Evolutionary conservation across 768 basidiomycete genomes (phyloP).

Genomic region (Macrolepiota dolichaula): DNA sequence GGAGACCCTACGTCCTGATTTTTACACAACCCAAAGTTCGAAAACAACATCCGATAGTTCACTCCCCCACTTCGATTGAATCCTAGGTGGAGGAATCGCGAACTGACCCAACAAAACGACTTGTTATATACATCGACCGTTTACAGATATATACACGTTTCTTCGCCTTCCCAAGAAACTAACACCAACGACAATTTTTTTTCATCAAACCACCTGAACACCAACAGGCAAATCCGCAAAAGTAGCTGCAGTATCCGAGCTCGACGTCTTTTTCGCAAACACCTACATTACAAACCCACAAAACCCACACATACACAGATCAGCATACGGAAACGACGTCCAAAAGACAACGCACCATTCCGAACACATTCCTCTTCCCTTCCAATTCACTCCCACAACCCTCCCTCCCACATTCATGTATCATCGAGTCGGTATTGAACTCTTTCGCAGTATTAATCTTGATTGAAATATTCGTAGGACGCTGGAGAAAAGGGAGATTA

Average conservation of each 20-base stretch:
- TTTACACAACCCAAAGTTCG: too few relatives aligned
- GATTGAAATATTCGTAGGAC: constrained; percentile 47
- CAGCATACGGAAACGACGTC: not conserved
- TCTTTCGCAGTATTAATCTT: constrained; percentile 55
- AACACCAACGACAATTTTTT: not conserved
- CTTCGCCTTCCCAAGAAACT: not conserved
- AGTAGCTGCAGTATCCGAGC: not conserved
- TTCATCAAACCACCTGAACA: not conserved
- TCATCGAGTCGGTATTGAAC: constrained; percentile 39
- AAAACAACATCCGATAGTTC: too few relatives aligned
- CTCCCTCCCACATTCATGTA: constrained; percentile 26
- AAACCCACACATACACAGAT: too few relatives aligned
- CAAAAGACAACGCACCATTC: not conserved
- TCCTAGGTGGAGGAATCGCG: too few relatives aligned
- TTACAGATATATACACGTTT: too few relatives aligned
- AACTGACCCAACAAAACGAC: too few relatives aligned
- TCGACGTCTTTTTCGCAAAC: constrained; percentile 8
- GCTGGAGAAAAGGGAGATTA: constrained; percentile 21
- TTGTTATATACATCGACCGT: too few relatives aligned
- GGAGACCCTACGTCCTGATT: too few relatives aligned
- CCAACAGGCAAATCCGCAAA: not conserved
- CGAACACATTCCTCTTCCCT: constrained; percentile 1
- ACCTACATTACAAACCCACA: not conserved
- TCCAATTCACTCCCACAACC: constrained; percentile 11
- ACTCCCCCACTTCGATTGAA: too few relatives aligned